Base-by-base conservation (phyloP, 2,329 filamentous ascomycete genomes). In the Paraconiothyrium brasiliense region DNA sequence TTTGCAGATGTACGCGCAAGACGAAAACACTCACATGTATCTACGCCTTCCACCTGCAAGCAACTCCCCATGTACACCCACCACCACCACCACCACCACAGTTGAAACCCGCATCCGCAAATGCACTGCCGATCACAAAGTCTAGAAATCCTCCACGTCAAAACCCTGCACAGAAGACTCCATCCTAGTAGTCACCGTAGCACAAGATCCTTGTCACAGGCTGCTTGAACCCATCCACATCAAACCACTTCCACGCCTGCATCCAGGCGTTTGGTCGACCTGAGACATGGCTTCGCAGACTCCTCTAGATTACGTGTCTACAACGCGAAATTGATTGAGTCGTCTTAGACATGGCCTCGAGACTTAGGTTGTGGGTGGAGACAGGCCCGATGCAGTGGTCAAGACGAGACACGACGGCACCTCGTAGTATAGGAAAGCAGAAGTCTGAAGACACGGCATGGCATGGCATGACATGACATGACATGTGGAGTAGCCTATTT, bases 11-110 rank as follows among this genome's bases (percentile, higher is more conserved):
- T n/a, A 7, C n/a, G 8, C 41, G 41, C 41, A 44, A 16, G n/a
- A 48, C 46, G 46, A 49, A 34, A 49, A 49, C 46, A 49, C 46
- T 34, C 46, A 49, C 46, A 49, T 30, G 9, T n/a, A 16, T 34
- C n/a, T 49, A 47, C 41, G 20, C 39, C 39, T 20, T n/a, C 5
- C 16, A 41, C 39, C 43, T 46, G 43, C 43, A 46, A 46, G 9
- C 9, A n/a, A 41, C 3, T 48, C 9, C 22, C 16, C 27, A 16
- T 32, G 46, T 32, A 30, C 46, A 48, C 41, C 16, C 41, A 44
- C 41, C 16, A 10, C 41, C 41, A 22, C 41, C 41, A 10, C 41
- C 16, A 10, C 41, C 41, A 22, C 41, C 41, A 10, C 41, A 5
- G 7, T 20, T 13, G 6, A n/a, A 7, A 24, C 6, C 41, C n/a